Base-by-base conservation (phyloP, 1,139 yeast species). In the Wickerhamiella pararugosa region DNA sequence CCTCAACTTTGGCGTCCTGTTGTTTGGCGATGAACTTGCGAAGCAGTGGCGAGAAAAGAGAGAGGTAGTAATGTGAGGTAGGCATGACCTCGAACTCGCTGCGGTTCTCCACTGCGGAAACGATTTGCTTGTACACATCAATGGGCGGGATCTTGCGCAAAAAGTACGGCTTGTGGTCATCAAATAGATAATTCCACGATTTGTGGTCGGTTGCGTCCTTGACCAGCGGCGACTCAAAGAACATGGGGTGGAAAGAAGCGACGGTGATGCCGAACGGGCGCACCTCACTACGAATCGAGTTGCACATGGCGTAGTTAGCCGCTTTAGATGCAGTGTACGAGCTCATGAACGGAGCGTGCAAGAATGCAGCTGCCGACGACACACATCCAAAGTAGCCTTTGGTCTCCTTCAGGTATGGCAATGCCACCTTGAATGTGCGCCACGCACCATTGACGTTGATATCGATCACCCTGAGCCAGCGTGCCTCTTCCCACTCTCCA, bases 401-500 rank as follows among this genome's bases (percentile, higher is more conserved):
- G 8, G 49, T 49, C 42, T 50, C 47, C 25, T 46, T 38, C 29
- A 51, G 34, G 34, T 52, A 47, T 7, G 57, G 57, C 10, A 50
- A 35, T 11, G 51, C 49, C 4, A 47, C 48, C 10, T 44, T 40
- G 34, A 49, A 46, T 1, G 55, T 50, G 30, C 47, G 46, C 36
- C 40, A 53, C 7, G 52, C 45, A 7, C 55, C 51, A 40, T 53
- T 55, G 40, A 58, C 53, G 43, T 58, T 57, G 44, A 56, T 50
- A 29, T 49, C 49, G 35, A 51, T 54, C 28, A 55, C 49, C 10
- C 40, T 44, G 43, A 53, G 61, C 40, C 51, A 57, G 29, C 50
- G 54, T 2, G 49, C 56, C 27, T 47, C 53, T 8, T 47, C 44
- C 7, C 53, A 47, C 8, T 43, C 51, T 32, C 48, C 40, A 6